phyloP scores from a whole-genome alignment of 2,329 filamentous ascomycete species.

The Biscogniauxia sp. region DNA sequence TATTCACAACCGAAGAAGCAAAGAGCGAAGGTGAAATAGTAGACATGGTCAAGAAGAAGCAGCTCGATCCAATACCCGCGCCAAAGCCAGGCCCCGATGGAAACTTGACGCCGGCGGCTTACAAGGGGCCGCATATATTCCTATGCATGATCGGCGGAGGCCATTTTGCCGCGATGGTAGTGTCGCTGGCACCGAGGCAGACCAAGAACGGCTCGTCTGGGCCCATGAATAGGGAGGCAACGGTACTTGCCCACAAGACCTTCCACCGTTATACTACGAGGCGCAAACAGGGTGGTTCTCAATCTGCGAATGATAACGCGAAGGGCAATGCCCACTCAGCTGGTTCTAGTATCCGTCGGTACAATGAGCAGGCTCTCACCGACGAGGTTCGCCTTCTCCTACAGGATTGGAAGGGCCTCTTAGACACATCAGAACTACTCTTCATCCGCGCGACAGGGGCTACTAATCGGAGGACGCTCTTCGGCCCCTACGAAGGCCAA shows the following conservation, averaged over 20 bases:
- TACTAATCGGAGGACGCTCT: slow-evolving; percentile 82
- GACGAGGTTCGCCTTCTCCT: slow-evolving; percentile 85
- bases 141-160: slow-evolving; percentile 98
- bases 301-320: slow-evolving; percentile 90
- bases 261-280: slow-evolving; percentile 97
- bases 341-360: slow-evolving; percentile 82
- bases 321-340: slow-evolving; percentile 94
- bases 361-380: slow-evolving; percentile 88
- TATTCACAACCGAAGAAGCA: slow-evolving; percentile 73
- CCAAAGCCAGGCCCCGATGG: slow-evolving; percentile 58
- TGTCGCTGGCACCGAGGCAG: slow-evolving; percentile 79
- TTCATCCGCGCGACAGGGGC: slow-evolving; percentile 88
- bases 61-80: slow-evolving; percentile 62
- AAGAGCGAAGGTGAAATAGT: slow-evolving; percentile 60
- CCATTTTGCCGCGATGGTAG: slow-evolving; percentile 95
- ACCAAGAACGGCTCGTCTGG: slow-evolving; percentile 65
- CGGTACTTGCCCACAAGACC: slow-evolving; percentile 91
- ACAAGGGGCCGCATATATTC: slow-evolving; percentile 82
- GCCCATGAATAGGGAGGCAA: slow-evolving; percentile 78
- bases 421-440: slow-evolving; percentile 79
- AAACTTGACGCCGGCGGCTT: slow-evolving; percentile 50
- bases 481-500: slow-evolving; percentile 87
- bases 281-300: slow-evolving; percentile 91
- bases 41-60: slow-evolving; percentile 71
- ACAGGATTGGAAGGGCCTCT: slow-evolving; percentile 78